Conservation (phyloP, 129 eudicot species). For the Lonicera japonica region DNA sequence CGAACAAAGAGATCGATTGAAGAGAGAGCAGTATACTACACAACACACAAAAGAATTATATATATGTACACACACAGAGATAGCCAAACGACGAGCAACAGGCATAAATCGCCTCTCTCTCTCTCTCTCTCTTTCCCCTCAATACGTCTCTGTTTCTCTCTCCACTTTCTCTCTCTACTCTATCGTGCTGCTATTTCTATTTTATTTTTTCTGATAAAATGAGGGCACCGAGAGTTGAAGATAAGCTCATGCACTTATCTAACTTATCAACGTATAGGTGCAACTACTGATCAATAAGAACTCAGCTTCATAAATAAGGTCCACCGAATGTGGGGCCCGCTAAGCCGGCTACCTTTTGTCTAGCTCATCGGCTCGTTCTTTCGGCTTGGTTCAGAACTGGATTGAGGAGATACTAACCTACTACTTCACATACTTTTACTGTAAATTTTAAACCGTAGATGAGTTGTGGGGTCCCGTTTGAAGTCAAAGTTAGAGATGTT, state of each 20-base stretch:
- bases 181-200: constrained; percentile 55
- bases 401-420: constrained; percentile 1
- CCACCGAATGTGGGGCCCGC: constrained; percentile 20
- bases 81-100: neutral
- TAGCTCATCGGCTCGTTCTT: constrained; percentile 52
- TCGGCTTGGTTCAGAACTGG: constrained; percentile 22
- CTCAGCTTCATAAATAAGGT: fast-evolving
- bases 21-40: neutral
- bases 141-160: constrained; percentile 18
- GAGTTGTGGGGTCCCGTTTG: neutral
- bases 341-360: constrained; percentile 36
- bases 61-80: too few relatives aligned
- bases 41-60: constrained; percentile 28
- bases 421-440: neutral
- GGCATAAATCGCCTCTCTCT: constrained; percentile 2
- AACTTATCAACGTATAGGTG: constrained; percentile 23
- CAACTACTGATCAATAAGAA: neutral
- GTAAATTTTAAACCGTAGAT: neutral
- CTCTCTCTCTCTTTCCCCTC: constrained; percentile 15
- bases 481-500: constrained; percentile 6
- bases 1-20: constrained; percentile 33
- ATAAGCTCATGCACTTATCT: neutral
- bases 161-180: constrained; percentile 53
- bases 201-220: constrained; percentile 18
- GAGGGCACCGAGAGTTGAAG: constrained; percentile 14